phyloP scores from a whole-genome alignment of 371 early-diverging fungal genomes.

The Rhizomucor pusillus region DNA sequence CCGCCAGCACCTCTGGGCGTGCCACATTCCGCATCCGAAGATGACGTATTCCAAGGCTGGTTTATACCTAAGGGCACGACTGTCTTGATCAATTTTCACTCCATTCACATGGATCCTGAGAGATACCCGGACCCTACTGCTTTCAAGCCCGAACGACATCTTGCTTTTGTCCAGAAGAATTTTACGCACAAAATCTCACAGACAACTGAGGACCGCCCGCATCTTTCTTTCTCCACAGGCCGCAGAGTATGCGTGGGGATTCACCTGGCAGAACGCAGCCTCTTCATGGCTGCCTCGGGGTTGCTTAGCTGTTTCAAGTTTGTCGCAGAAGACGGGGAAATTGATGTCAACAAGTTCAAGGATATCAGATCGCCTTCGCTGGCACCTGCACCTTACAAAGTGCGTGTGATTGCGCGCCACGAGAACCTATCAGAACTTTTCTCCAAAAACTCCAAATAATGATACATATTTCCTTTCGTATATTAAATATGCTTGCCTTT shows the following conservation, averaged over 20 bases:
- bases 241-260: constrained; percentile 52
- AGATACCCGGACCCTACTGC: constrained; percentile 26
- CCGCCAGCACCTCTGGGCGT: constrained; percentile 45
- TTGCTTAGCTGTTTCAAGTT: constrained; percentile 37
- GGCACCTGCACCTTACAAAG: constrained; percentile 23
- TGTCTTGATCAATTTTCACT: constrained; percentile 42
- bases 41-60: constrained; percentile 41
- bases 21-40: constrained; percentile 42
- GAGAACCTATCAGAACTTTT: constrained; percentile 13
- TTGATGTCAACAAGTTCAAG: constrained; percentile 21
- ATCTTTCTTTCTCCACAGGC: constrained; percentile 45
- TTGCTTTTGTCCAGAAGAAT: constrained; percentile 20
- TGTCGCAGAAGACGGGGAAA: constrained; percentile 15
- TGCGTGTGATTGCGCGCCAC: constrained; percentile 31
- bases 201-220: constrained; percentile 34
- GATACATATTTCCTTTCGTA: too few relatives aligned
- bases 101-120: constrained; percentile 32
- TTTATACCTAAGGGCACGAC: constrained; percentile 47
- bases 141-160: constrained; percentile 44
- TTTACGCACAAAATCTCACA: constrained; percentile 15
- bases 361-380: constrained; percentile 25
- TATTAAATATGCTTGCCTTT: too few relatives aligned
- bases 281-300: constrained; percentile 38
- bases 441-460: too few relatives aligned
- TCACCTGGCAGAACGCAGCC: constrained; percentile 45